Percentiles rank a stretch among this genome's conserved stretches.
Evolutionary conservation across 2,329 filamentous ascomycete genomes (phyloP).

Genomic region (Colletotrichum musicola): DNA sequence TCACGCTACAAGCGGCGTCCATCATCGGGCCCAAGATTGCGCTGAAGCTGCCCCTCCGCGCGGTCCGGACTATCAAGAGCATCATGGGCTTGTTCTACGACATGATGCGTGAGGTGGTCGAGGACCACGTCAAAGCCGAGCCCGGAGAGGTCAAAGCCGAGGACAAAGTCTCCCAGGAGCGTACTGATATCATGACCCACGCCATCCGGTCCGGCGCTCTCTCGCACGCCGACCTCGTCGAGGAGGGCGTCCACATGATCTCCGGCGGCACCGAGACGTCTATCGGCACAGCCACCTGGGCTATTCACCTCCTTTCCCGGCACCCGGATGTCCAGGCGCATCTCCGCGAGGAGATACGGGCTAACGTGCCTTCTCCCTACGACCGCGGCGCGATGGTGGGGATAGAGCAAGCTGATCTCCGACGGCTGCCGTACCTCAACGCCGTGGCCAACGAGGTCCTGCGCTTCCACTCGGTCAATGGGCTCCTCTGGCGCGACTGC

Average conservation of each 20-base stretch:
- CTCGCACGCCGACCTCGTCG: conserved; percentile 46
- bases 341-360: conserved; percentile 54
- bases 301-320: conserved; percentile 54
- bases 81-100: background rate
- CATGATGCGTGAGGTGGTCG: background rate
- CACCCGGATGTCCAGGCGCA: conserved; percentile 53
- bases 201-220: conserved; percentile 51
- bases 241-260: conserved; percentile 55
- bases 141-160: background rate
- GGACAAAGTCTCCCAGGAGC: background rate
- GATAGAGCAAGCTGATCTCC: conserved; percentile 50
- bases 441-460: conserved; percentile 61
- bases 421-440: conserved; percentile 57
- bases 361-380: conserved; percentile 44
- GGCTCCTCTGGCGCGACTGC: background rate
- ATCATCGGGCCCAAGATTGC: background rate
- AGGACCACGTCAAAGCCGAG: background rate
- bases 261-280: conserved; percentile 58
- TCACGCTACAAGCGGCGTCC: background rate
- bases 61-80: background rate
- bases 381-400: background rate
- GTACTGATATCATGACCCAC: conserved; percentile 51
- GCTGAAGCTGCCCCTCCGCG: background rate
- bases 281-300: conserved; percentile 57
- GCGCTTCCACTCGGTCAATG: conserved; percentile 52